Percentiles rank a stretch among this genome's conserved stretches.
These are phyloP conservation scores for Xylaria digitata DNA, from an alignment of 2,329 filamentous ascomycete species.

Conservation along the genomic window DNA sequence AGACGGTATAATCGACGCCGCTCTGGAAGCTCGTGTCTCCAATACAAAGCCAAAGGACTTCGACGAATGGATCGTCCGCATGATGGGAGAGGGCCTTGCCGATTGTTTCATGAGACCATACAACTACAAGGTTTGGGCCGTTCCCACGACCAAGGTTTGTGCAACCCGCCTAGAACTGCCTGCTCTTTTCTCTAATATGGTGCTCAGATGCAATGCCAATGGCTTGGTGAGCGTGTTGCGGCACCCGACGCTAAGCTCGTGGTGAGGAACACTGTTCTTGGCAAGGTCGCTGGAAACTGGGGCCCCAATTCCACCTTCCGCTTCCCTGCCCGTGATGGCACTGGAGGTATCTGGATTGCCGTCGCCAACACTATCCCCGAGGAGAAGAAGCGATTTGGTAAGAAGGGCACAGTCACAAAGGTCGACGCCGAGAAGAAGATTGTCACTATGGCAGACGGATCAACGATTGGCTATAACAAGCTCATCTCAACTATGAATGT, in stretches of 20 bases:
- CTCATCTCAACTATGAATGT: constrained; percentile 97
- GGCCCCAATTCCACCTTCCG: constrained; percentile 98
- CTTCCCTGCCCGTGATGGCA: constrained; percentile 95
- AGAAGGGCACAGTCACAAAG: constrained; percentile 84
- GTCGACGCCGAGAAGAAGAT: constrained; percentile 87
- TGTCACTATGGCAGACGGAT: constrained; percentile 85
- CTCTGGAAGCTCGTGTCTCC: constrained; percentile 84
- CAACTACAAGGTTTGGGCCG: constrained; percentile 99
- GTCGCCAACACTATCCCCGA: constrained; percentile 92
- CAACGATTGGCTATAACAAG: constrained; percentile 89
- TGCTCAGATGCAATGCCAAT: constrained; percentile 95
- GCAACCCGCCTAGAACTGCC: not conserved
- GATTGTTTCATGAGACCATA: constrained; percentile 99
- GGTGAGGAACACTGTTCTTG: constrained; percentile 92
- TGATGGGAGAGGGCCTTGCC: constrained; percentile 88
- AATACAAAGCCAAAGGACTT: constrained; percentile 96
- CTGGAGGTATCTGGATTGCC: constrained; percentile 98
- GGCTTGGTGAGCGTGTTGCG: constrained; percentile 98
- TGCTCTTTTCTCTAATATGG: constrained; percentile 31
- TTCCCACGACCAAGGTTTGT: constrained; percentile 92
- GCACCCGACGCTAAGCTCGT: constrained; percentile 95
- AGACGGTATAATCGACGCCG: constrained; percentile 95
- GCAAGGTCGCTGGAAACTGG: constrained; percentile 97
- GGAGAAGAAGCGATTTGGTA: constrained; percentile 91
- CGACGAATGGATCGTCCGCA: constrained; percentile 97